Conservation (phyloP, 2,329 filamentous ascomycete species). For the Tolypocladium album region DNA sequence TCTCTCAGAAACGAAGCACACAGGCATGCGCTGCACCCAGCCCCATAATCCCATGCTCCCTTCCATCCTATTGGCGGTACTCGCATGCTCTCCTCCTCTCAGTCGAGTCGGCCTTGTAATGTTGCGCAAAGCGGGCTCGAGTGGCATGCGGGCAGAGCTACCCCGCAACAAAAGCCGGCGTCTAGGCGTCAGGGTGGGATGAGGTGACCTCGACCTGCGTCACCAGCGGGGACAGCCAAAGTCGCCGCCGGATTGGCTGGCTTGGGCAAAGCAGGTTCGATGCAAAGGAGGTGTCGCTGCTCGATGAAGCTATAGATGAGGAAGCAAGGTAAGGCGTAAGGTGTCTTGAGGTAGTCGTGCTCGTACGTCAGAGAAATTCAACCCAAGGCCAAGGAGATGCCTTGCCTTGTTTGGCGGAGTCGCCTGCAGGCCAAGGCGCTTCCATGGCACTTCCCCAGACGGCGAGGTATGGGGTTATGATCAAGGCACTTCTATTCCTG, state of each 20-base stretch:
- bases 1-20: not conserved
- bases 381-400: not conserved
- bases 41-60: not conserved
- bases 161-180: not conserved
- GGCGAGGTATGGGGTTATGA: not conserved
- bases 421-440: not conserved
- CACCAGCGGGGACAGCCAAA: not conserved
- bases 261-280: no score
- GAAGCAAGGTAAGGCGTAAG: no score
- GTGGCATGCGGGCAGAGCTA: not conserved
- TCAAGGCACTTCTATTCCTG: not conserved
- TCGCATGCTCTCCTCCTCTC: not conserved
- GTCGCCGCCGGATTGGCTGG: not conserved
- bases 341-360: not conserved
- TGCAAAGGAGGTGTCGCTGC: no score
- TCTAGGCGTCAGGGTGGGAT: not conserved
- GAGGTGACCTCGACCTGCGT: not conserved
- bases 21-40: not conserved
- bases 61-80: not conserved
- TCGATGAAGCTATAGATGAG: not conserved
- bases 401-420: not conserved
- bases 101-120: not conserved
- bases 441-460: not conserved
- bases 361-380: not conserved
- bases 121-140: not conserved